phyloP scores from a whole-genome alignment of 2,329 filamentous ascomycete genomes.

The Arthrobotrys sinensis region DNA sequence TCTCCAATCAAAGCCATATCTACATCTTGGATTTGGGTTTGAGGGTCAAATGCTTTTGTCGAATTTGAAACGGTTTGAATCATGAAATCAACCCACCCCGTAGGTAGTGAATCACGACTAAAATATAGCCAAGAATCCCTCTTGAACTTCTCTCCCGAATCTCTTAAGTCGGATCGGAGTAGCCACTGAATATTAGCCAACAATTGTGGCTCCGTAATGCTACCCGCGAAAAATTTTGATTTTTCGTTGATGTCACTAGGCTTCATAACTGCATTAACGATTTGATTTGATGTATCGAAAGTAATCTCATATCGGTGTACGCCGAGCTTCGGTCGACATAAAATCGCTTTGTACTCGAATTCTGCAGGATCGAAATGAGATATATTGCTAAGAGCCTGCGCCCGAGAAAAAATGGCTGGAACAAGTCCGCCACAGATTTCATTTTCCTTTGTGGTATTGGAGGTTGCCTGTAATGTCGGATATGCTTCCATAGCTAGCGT shows the following conservation, averaged over 20 bases:
- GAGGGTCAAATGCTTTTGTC: constrained; percentile 67
- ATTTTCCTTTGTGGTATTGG: constrained; percentile 29
- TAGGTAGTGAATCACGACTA: constrained; percentile 69
- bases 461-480: neutral
- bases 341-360: constrained; percentile 9
- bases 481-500: constrained; percentile 42
- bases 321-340: constrained; percentile 39
- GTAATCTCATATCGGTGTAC: constrained; percentile 24
- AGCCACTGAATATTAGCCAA: constrained; percentile 37
- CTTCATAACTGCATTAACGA: constrained; percentile 19
- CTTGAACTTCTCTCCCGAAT: too few species aligned
- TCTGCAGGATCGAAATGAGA: neutral
- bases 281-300: constrained; percentile 27
- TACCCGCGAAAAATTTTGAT: constrained; percentile 22
- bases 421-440: constrained; percentile 32
- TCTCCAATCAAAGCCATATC: constrained; percentile 63
- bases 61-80: constrained; percentile 65
- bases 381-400: neutral
- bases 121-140: constrained; percentile 65
- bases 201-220: constrained; percentile 33
- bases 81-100: constrained; percentile 70
- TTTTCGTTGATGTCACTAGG: constrained; percentile 1
- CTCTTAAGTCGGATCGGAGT: constrained; percentile 38
- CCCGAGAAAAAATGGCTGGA: constrained; percentile 24
- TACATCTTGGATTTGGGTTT: constrained; percentile 64